Evolutionary conservation across 2,329 filamentous ascomycete species (phyloP).

Genomic region (Aspergillus fischeri): DNA sequence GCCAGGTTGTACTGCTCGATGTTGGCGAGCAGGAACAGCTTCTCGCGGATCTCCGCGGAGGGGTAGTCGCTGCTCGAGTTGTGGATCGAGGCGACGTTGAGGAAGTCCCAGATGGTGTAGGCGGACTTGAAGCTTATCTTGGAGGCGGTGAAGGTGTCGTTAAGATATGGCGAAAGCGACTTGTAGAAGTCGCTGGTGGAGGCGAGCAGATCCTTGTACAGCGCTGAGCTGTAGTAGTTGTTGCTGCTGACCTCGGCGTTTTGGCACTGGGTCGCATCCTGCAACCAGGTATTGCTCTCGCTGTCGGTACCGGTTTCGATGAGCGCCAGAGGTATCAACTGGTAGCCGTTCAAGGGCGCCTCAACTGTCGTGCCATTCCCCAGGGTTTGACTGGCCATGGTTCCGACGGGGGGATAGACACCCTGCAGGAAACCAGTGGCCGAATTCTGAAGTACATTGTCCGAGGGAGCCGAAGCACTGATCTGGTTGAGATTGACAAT

Average conservation of each 20-base stretch:
- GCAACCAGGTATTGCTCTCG: constrained; percentile 56
- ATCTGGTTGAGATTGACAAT: constrained; percentile 68
- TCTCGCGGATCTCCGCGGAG: constrained; percentile 54
- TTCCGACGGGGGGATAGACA: constrained; percentile 73
- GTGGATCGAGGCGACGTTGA: constrained; percentile 61
- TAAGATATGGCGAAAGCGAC: constrained; percentile 49
- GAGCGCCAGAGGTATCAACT: constrained; percentile 71
- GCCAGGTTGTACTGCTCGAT: constrained; percentile 77
- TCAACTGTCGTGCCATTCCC: constrained; percentile 65
- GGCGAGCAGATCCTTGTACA: constrained; percentile 47
- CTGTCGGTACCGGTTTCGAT: constrained; percentile 58
- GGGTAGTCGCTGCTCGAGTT: constrained; percentile 57
- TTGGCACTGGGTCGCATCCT: constrained; percentile 53
- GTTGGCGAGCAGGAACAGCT: constrained; percentile 71
- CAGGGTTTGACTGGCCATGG: constrained; percentile 56
- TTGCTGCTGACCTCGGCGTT: constrained; percentile 56
- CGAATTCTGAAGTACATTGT: constrained; percentile 75
- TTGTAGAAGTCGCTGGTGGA: constrained; percentile 54
- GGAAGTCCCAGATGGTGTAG: constrained; percentile 62
- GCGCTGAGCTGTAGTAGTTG: constrained; percentile 51
- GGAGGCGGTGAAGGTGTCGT: constrained; percentile 46
- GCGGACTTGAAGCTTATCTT: constrained; percentile 58
- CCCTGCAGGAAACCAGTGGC: constrained; percentile 78
- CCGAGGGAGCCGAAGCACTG: constrained; percentile 65
- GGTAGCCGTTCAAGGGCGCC: constrained; percentile 72